These are phyloP conservation scores for Orbilia javanica DNA, from an alignment of 2,329 filamentous ascomycete genomes.

Conservation along the genomic window DNA sequence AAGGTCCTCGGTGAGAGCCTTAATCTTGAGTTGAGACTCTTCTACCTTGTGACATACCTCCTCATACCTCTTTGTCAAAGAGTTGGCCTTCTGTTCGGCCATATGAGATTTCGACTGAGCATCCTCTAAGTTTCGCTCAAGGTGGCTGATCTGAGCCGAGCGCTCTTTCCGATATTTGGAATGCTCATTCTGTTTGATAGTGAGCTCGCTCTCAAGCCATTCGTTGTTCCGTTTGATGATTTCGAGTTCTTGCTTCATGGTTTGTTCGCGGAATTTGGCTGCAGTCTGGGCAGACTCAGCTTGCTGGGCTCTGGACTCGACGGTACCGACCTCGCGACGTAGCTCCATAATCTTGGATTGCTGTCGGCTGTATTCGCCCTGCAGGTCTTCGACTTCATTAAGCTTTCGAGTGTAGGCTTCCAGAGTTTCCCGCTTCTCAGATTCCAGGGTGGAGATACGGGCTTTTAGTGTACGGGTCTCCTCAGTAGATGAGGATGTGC, in stretches of 20 bases:
- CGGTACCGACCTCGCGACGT: slow-evolving; percentile 80
- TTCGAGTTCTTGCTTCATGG: slow-evolving; percentile 88
- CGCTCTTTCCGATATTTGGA: slow-evolving; percentile 95
- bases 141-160: slow-evolving; percentile 85
- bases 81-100: slow-evolving; percentile 66
- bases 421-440: slow-evolving; percentile 90
- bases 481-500: slow-evolving; percentile 78
- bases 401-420: slow-evolving; percentile 91
- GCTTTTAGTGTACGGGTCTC: slow-evolving; percentile 82
- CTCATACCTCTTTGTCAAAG: slow-evolving; percentile 81
- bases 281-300: slow-evolving; percentile 83
- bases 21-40: slow-evolving; percentile 82
- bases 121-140: slow-evolving; percentile 91
- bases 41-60: slow-evolving; percentile 89
- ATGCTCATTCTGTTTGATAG: slow-evolving; percentile 87
- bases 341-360: slow-evolving; percentile 89
- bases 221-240: slow-evolving; percentile 89
- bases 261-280: slow-evolving; percentile 90
- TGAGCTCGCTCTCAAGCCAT: slow-evolving; percentile 91
- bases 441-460: slow-evolving; percentile 87
- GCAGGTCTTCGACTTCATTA: slow-evolving; percentile 84
- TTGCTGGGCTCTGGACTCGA: slow-evolving; percentile 86
- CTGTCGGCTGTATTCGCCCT: slow-evolving; percentile 86
- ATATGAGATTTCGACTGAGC: slow-evolving; percentile 76
- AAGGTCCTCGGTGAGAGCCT: slow-evolving; percentile 85